A percentile compares a stretch with the other conserved stretches of the same genome.
These are phyloP conservation scores for Hypomontagnella submonticulosa DNA, from an alignment of 495 filamentous ascomycete genomes.

Conservation along the genomic window DNA sequence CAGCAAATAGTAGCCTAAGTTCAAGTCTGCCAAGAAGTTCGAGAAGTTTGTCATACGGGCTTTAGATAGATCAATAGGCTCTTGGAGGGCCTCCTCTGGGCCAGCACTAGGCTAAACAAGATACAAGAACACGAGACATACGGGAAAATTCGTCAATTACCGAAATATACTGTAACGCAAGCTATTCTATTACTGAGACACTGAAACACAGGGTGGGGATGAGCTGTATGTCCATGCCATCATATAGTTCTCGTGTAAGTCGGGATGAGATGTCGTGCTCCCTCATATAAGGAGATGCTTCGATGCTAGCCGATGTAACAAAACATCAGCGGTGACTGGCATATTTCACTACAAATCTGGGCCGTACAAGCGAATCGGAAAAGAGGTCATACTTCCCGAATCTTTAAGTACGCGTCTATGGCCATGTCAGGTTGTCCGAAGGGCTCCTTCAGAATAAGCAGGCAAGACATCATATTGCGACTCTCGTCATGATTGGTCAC, in stretches of 20 bases:
- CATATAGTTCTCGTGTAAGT: slow-evolving; percentile 45
- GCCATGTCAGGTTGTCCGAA: slow-evolving; percentile 3
- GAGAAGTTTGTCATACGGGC: slow-evolving; percentile 26
- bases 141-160: slow-evolving; percentile 49
- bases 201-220: slow-evolving; percentile 42
- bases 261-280: slow-evolving; percentile 33
- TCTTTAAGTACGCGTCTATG: background rate
- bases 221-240: slow-evolving; percentile 37
- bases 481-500: slow-evolving; percentile 1
- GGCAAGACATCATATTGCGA: slow-evolving; percentile 11
- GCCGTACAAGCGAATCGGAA: slow-evolving; percentile 23
- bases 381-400: slow-evolving; percentile 4
- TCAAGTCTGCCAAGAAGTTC: slow-evolving; percentile 29
- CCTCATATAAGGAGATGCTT: slow-evolving; percentile 30
- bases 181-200: slow-evolving; percentile 31
- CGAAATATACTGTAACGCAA: slow-evolving; percentile 40
- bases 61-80: slow-evolving; percentile 32
- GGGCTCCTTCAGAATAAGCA: slow-evolving; percentile 3
- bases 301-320: slow-evolving; percentile 32
- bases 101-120: slow-evolving; percentile 23
- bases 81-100: slow-evolving; percentile 20
- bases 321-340: slow-evolving; percentile 7
- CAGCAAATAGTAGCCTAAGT: slow-evolving; percentile 25
- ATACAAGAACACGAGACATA: slow-evolving; percentile 39
- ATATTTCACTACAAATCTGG: slow-evolving; percentile 8